These are phyloP conservation scores for Lepidium sativum DNA, from an alignment of 345 rosid species.

Conservation along the genomic window DNA sequence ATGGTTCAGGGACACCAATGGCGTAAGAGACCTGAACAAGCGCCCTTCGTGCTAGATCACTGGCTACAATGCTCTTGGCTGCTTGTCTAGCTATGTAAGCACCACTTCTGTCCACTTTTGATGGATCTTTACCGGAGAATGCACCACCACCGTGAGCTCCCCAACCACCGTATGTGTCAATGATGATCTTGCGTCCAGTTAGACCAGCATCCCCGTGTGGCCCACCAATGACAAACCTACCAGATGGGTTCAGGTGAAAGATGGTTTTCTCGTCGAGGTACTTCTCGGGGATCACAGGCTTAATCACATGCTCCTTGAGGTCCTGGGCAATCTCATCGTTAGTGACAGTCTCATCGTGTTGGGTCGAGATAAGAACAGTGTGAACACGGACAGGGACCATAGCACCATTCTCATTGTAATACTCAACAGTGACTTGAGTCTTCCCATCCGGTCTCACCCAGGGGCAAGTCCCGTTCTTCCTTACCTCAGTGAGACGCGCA, in stretches of 20 bases:
- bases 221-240: slow-evolving; percentile 73
- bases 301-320: slow-evolving; percentile 76
- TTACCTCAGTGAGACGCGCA: slow-evolving; percentile 66
- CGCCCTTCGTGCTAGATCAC: slow-evolving; percentile 56
- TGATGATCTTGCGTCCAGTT: slow-evolving; percentile 71
- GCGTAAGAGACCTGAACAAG: slow-evolving; percentile 69
- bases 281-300: slow-evolving; percentile 64
- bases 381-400: slow-evolving; percentile 76
- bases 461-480: slow-evolving; percentile 63
- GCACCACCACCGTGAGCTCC: slow-evolving; percentile 87
- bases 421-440: slow-evolving; percentile 79
- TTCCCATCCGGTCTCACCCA: slow-evolving; percentile 80
- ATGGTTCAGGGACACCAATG: slow-evolving; percentile 68
- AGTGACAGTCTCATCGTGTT: slow-evolving; percentile 71
- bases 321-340: slow-evolving; percentile 73
- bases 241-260: slow-evolving; percentile 82
- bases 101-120: slow-evolving; percentile 73
- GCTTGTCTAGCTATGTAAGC: slow-evolving; percentile 83
- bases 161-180: slow-evolving; percentile 71
- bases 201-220: slow-evolving; percentile 78
- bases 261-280: slow-evolving; percentile 83
- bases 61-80: slow-evolving; percentile 75
- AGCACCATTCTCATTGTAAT: slow-evolving; percentile 60
- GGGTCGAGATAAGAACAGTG: slow-evolving; percentile 72
- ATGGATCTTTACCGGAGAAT: slow-evolving; percentile 74